These are phyloP conservation scores for Colletotrichum filicis DNA, from an alignment of 2,329 filamentous ascomycete species.

Conservation along the genomic window DNA sequence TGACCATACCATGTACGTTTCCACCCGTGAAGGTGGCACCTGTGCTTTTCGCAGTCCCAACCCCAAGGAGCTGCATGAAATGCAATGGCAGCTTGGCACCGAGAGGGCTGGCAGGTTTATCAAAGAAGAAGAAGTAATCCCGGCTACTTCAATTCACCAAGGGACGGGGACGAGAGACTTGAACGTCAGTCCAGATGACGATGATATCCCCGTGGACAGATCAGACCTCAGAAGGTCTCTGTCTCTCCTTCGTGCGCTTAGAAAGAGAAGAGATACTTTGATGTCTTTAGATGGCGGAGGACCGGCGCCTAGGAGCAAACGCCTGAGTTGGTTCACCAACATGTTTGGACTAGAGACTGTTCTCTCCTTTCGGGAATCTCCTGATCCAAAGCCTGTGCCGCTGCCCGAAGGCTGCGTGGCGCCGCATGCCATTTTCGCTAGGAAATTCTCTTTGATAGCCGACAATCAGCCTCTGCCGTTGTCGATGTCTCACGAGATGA, in stretches of 20 bases:
- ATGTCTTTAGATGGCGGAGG: not conserved
- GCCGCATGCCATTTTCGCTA: constrained; percentile 57
- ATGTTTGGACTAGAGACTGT: constrained; percentile 27
- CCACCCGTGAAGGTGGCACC: constrained; percentile 50
- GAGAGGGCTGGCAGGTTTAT: constrained; percentile 45
- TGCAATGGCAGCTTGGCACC: constrained; percentile 50
- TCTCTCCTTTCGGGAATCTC: constrained; percentile 15
- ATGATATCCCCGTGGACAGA: not conserved
- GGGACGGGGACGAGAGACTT: constrained; percentile 35
- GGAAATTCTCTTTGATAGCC: constrained; percentile 52
- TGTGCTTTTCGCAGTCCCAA: constrained; percentile 49
- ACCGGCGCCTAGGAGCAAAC: not conserved
- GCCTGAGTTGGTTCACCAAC: constrained; percentile 18
- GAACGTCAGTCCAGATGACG: constrained; percentile 10
- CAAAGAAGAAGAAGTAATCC: constrained; percentile 45
- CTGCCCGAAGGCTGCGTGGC: constrained; percentile 49
- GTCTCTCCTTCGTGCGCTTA: not conserved
- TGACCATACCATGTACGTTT: constrained; percentile 55
- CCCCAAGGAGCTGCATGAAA: constrained; percentile 52
- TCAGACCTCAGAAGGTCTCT: not conserved
- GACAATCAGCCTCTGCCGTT: constrained; percentile 45
- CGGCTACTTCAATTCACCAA: constrained; percentile 28
- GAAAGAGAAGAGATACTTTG: not conserved
- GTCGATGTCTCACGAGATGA: constrained; percentile 45
- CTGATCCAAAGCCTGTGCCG: constrained; percentile 37